Percentiles rank a stretch among this genome's conserved stretches.
Evolutionary conservation across 345 rosid genomes (phyloP).

Genomic region (Salix koriyanagi): DNA sequence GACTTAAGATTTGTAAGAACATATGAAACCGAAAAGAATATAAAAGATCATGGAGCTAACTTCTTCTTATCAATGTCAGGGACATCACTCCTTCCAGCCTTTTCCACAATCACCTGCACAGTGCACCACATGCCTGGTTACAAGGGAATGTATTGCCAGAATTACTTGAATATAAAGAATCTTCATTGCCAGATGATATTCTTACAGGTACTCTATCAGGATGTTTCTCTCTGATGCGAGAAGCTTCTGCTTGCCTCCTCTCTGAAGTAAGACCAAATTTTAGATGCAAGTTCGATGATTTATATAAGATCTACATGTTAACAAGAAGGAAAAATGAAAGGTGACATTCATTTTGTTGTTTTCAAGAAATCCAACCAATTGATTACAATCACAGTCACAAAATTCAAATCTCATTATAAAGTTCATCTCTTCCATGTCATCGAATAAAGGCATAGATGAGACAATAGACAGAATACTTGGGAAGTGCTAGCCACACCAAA

Average conservation of each 20-base stretch:
- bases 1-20: background rate
- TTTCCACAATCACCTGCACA: conserved; percentile 86
- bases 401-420: background rate
- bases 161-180: background rate
- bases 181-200: background rate
- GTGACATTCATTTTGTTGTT: background rate
- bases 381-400: background rate
- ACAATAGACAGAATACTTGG: background rate
- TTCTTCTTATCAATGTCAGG: conserved; percentile 97
- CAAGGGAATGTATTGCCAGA: background rate
- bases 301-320: background rate
- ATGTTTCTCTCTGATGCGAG: conserved; percentile 80
- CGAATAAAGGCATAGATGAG: background rate
- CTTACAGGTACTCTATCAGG: conserved; percentile 89
- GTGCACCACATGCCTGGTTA: conserved; percentile 23
- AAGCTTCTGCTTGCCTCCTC: conserved; percentile 76
- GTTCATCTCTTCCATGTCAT: background rate
- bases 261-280: conserved; percentile 32
- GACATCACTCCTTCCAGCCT: conserved; percentile 77
- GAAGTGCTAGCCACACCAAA: background rate
- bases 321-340: background rate
- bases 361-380: background rate
- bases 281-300: background rate
- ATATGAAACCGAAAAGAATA: background rate
- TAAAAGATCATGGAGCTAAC: conserved; percentile 40